These are phyloP conservation scores for Aegilops umbellulata DNA, from an alignment of 176 grass and related monocot species.

Conservation along the genomic window DNA sequence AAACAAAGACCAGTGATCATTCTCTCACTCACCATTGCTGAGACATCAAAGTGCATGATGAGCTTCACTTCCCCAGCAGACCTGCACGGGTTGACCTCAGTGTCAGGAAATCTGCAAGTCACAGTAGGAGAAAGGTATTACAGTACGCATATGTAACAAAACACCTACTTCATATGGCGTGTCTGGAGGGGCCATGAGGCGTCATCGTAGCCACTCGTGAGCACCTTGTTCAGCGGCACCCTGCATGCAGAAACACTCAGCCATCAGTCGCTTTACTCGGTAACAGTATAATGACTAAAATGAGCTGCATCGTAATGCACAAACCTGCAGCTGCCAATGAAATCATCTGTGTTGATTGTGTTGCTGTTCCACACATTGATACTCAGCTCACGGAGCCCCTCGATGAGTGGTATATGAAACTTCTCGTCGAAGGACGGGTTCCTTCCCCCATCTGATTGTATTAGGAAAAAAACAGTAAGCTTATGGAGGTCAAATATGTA, in stretches of 20 bases:
- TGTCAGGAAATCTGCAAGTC: conserved; percentile 23
- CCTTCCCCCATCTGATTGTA: conserved; percentile 66
- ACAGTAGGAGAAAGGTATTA: conserved; percentile 1
- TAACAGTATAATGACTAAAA: not conserved
- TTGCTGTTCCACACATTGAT: conserved; percentile 76
- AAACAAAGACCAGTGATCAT: not conserved
- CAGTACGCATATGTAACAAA: not conserved
- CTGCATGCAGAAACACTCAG: conserved; percentile 30
- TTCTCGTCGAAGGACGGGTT: conserved; percentile 83
- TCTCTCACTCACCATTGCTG: conserved; percentile 57
- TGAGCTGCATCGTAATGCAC: not conserved
- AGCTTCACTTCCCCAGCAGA: conserved; percentile 71
- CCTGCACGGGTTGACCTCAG: conserved; percentile 28
- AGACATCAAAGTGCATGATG: conserved; percentile 77
- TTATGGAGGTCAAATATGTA: not conserved
- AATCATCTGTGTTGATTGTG: conserved; percentile 65
- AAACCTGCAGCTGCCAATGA: conserved; percentile 77
- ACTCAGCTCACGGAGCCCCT: conserved; percentile 75
- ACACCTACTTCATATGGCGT: conserved; percentile 60
- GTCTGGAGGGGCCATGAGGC: conserved; percentile 75
- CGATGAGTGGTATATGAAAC: conserved; percentile 76
- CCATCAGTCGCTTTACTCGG: not conserved
- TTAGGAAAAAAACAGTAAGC: not conserved
- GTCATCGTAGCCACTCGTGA: conserved; percentile 72
- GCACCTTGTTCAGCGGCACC: conserved; percentile 76